phyloP scores from a whole-genome alignment of 305 asterid genomes.

The Fraxinus latifolia region DNA sequence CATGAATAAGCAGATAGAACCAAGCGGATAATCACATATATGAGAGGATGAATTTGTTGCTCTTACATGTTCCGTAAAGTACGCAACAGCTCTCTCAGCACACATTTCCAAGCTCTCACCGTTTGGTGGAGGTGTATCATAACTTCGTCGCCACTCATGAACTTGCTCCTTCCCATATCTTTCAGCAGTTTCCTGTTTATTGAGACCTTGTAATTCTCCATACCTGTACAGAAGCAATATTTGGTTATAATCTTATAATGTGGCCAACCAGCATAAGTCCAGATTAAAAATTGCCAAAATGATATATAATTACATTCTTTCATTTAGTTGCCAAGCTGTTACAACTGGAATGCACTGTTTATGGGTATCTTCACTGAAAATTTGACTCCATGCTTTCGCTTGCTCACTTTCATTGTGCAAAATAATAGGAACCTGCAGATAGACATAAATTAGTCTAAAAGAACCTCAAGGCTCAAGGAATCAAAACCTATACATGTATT shows the following conservation, averaged over 20 bases:
- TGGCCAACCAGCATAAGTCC: background rate
- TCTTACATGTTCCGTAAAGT: constrained; percentile 69
- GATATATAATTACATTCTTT: constrained; percentile 61
- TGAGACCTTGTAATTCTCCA: constrained; percentile 91
- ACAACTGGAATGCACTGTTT: constrained; percentile 84
- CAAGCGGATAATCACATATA: background rate
- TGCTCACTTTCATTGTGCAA: constrained; percentile 76
- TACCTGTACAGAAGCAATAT: constrained; percentile 47
- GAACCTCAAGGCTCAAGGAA: background rate
- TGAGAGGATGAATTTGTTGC: background rate
- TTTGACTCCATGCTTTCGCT: constrained; percentile 82
- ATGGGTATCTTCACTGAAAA: constrained; percentile 79
- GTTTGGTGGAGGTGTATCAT: constrained; percentile 87
- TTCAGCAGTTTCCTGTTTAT: constrained; percentile 96
- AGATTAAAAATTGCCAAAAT: constrained; percentile 14
- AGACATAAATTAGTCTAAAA: constrained; percentile 3
- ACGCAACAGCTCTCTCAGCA: constrained; percentile 97
- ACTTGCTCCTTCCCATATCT: constrained; percentile 86
- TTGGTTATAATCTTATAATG: background rate
- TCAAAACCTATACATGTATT: background rate
- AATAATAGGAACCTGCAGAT: constrained; percentile 73
- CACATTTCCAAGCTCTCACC: constrained; percentile 99
- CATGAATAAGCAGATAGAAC: constrained; percentile 2
- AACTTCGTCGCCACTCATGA: constrained; percentile 96
- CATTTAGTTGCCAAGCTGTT: constrained; percentile 95